phyloP scores from a whole-genome alignment of 2,329 filamentous ascomycete species.

The Nigrospora osmanthi region DNA sequence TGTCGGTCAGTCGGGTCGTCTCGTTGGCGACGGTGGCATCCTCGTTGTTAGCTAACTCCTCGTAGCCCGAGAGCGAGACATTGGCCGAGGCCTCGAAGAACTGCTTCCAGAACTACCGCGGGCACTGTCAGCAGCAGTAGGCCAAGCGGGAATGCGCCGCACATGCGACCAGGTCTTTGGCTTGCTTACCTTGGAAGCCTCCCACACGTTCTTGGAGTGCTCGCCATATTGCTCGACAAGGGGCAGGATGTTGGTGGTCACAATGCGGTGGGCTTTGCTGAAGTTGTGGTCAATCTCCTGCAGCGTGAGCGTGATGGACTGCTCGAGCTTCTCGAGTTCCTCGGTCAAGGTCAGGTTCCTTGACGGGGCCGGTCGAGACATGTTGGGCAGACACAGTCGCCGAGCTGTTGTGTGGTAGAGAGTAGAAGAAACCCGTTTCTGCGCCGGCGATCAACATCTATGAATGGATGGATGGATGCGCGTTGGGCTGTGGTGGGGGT shows the following conservation, averaged over 20 bases:
- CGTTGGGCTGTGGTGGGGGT: too few species aligned
- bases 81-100: constrained; percentile 99
- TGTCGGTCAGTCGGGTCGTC: constrained; percentile 48
- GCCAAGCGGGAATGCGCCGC: too few species aligned
- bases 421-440: neutral
- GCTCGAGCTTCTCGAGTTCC: constrained; percentile 90
- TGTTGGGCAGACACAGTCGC: constrained; percentile 14
- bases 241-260: constrained; percentile 86
- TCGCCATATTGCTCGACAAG: constrained; percentile 93
- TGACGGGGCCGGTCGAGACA: constrained; percentile 42
- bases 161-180: neutral
- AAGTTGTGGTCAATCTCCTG: constrained; percentile 99
- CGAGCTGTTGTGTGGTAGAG: neutral
- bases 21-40: constrained; percentile 42
- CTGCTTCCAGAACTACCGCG: constrained; percentile 89
- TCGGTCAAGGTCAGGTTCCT: constrained; percentile 74
- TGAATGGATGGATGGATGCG: too few species aligned
- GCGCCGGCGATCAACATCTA: too few species aligned
- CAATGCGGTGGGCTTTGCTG: constrained; percentile 90
- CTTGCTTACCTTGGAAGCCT: constrained; percentile 73
- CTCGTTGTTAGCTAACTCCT: constrained; percentile 65
- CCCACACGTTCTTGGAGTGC: constrained; percentile 90
- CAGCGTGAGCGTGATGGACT: constrained; percentile 90
- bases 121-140: neutral
- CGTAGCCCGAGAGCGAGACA: constrained; percentile 90